Evolutionary conservation across 208 protist genomes (phyloP).

Genomic region (Acanthamoeba healyi): DNA sequence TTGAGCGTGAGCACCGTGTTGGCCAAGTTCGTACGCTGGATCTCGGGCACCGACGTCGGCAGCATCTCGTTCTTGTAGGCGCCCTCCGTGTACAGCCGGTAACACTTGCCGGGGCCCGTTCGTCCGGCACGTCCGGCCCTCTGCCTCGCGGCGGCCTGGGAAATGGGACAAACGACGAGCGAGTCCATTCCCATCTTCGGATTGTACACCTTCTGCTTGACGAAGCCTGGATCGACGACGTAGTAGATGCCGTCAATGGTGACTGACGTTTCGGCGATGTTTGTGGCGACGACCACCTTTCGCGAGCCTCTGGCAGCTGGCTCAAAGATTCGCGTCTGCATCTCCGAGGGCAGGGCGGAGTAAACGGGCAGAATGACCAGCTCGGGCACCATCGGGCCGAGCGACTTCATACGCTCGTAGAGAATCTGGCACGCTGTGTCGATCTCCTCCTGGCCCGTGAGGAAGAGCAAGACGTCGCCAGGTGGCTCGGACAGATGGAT

Average conservation of each 20-base stretch:
- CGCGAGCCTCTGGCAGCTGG: conserved; percentile 83
- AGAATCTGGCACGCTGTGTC: conserved; percentile 90
- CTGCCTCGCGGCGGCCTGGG: conserved; percentile 98
- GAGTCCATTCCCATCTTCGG: conserved; percentile 95
- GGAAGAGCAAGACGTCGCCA: conserved; percentile 99
- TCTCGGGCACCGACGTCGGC: conserved; percentile 93
- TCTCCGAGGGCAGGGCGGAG: conserved; percentile 93
- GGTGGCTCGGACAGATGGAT: conserved; percentile 94
- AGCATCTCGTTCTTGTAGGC: conserved; percentile 92
- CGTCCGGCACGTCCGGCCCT: conserved; percentile 97
- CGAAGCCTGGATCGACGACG: conserved; percentile 97
- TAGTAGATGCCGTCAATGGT: conserved; percentile 97
- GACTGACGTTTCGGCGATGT: conserved; percentile 99
- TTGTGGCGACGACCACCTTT: conserved; percentile 99
- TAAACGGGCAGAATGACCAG: conserved; percentile 95
- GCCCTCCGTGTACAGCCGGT: conserved; percentile 97
- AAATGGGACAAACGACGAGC: conserved; percentile 96
- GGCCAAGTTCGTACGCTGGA: conserved; percentile 95
- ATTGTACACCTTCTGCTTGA: conserved; percentile 99
- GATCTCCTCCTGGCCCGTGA: conserved; percentile 99
- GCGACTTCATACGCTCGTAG: conserved; percentile 78
- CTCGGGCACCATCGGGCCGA: conserved; percentile 83
- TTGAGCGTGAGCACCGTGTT: conserved; percentile 96
- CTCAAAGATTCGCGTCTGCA: conserved; percentile 94
- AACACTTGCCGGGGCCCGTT: conserved; percentile 93